Base-by-base conservation (phyloP, 495 filamentous ascomycete genomes). In the Mycothermus thermophilus region DNA sequence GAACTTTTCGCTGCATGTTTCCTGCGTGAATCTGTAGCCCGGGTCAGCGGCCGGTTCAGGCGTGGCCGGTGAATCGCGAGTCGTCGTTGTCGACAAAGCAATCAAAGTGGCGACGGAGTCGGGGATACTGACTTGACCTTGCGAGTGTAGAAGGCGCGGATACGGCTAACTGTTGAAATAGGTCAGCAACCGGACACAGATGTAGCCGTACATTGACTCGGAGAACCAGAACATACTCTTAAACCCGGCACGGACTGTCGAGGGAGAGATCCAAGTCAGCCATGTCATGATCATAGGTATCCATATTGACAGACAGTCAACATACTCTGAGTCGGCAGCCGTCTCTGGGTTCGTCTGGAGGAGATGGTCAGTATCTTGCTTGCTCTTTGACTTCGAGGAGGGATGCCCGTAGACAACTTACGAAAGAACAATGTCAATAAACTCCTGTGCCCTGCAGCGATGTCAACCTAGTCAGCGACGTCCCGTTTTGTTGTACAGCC, bases 1-100 rank as follows among this genome's bases (percentile, higher is more conserved):
- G 39, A 97, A 75, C 63, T 96, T 94, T 47, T 97, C 90, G 35
- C 75, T 74, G 59, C 95, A 95, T 27, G 90, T 95, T 61, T 95
- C 87, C 52, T 88, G 77, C n/a, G 90, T 96, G 57, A 81, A 96
- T 58, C 46, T 45, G 35, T 13, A 27, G 7, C 17, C 8, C n/a
- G 8, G 22, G 38, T 44, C 29, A 44, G 40, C 41, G 25, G 18
- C 19, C 57, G 48, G 62, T 64, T 72, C 65, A 75, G 83, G 64
- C 88, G 86, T 86, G 13, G 72, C 20, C 64, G 33, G 69, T 72
- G 34, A 88, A 69, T 62, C 87, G 88, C 46, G 87, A 83, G 19
- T 73, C 70, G 57, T 88, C 92, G 8, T 80, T 87, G 51, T 77
- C 43, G 79, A n/a, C n/a, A n/a, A 67, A 16, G 80, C 83, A 51